Percentiles rank a stretch among this genome's conserved stretches.
These are phyloP conservation scores for Urostyla sp. DNA, from an alignment of 73 alveolate species.

Conservation along the genomic window DNA sequence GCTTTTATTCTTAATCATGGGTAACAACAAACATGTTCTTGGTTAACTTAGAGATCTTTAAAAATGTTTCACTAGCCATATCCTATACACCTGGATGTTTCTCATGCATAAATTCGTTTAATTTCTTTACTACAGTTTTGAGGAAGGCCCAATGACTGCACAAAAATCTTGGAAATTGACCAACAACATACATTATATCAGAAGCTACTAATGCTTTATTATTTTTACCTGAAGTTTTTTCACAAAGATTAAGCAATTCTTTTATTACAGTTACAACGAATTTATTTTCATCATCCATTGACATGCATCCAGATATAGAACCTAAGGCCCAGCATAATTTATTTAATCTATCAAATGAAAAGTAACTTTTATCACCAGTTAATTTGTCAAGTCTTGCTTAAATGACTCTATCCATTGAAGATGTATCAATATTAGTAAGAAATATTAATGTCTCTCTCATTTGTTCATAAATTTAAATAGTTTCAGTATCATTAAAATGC, in stretches of 20 bases:
- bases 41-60: constrained; percentile 79
- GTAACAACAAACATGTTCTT: constrained; percentile 65
- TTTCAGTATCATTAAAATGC: constrained; percentile 85
- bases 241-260: constrained; percentile 78
- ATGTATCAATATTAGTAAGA: constrained; percentile 81
- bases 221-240: constrained; percentile 74
- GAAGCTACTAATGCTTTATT: constrained; percentile 92
- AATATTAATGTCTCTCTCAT: constrained; percentile 83
- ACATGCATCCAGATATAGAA: constrained; percentile 81
- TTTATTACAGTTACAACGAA: constrained; percentile 81
- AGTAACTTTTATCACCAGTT: constrained; percentile 72
- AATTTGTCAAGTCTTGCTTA: constrained; percentile 73
- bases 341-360: constrained; percentile 80
- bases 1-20: constrained; percentile 85
- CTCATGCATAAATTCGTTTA: constrained; percentile 98
- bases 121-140: constrained; percentile 96
- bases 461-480: constrained; percentile 80
- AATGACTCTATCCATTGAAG: constrained; percentile 79
- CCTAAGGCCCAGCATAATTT: constrained; percentile 92
- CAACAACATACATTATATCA: constrained; percentile 98
- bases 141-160: constrained; percentile 96
- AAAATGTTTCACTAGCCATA: constrained; percentile 97
- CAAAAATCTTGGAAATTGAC: constrained; percentile 96
- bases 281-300: constrained; percentile 76
- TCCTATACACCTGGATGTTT: constrained; percentile 98